Percentiles rank a stretch among this genome's conserved stretches.
phyloP scores from a whole-genome alignment of 495 filamentous ascomycete species.

The Xylaria longipes region DNA sequence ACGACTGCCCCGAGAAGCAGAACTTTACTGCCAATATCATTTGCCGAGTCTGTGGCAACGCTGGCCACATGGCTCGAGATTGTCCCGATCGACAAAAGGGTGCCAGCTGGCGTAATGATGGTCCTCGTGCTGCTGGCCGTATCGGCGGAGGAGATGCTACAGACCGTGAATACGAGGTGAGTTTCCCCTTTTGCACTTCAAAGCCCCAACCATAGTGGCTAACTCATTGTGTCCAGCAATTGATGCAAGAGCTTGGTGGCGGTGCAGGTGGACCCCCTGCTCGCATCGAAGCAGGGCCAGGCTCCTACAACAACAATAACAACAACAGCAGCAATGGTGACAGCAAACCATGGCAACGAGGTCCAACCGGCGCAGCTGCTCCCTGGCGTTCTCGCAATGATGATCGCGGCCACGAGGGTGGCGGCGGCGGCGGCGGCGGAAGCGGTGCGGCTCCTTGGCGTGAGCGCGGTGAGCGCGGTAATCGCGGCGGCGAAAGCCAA shows the following conservation, averaged over 20 bases:
- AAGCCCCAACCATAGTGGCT: conserved; percentile 45
- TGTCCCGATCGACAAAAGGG: conserved; percentile 93
- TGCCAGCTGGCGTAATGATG: conserved; percentile 85
- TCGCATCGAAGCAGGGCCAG: conserved; percentile 87
- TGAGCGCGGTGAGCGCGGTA: conserved; percentile 49
- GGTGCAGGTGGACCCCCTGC: conserved; percentile 71
- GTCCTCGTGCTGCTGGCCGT: conserved; percentile 61
- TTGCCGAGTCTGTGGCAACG: conserved; percentile 96
- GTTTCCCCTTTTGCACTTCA: conserved; percentile 33
- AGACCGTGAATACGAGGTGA: conserved; percentile 92
- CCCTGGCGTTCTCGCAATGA: conserved; percentile 67
- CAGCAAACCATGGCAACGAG: conserved; percentile 89
- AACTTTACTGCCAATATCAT: conserved; percentile 99
- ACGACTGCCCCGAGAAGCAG: conserved; percentile 96
- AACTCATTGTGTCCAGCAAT: conserved; percentile 65
- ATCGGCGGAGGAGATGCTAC: conserved; percentile 83
- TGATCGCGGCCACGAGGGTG: conserved; percentile 49
- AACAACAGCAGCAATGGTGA: conserved; percentile 51
- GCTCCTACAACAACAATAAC: conserved; percentile 54
- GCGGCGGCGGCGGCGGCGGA: conserved; percentile 32
- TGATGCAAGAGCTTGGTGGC: conserved; percentile 96
- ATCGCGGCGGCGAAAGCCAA: conserved; percentile 38
- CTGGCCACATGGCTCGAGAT: conserved; percentile 90
- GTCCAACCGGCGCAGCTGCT: conserved; percentile 85
- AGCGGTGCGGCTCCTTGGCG: conserved; percentile 61